phyloP scores from a whole-genome alignment of 108 stramenopile genomes.

The Nannochloropsis granulata region DNA sequence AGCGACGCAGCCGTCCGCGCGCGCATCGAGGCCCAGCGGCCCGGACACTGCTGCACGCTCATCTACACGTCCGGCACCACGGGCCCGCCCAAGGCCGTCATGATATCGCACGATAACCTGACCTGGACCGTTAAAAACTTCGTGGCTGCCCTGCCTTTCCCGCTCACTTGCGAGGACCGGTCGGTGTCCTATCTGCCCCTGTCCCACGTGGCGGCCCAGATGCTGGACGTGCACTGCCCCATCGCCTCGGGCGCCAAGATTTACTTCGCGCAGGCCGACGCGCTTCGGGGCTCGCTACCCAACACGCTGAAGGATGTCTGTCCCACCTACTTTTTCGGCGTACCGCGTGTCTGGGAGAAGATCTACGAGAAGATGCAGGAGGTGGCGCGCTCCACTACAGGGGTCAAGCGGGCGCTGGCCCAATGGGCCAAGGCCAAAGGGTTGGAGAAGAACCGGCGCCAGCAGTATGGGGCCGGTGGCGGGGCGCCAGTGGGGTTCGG shows the following conservation, averaged over 20 bases:
- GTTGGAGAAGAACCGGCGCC: conserved; percentile 23
- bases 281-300: conserved; percentile 47
- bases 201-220: conserved; percentile 16
- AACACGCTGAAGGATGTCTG: conserved; percentile 44
- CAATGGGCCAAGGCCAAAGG: conserved; percentile 49
- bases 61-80: conserved; percentile 96
- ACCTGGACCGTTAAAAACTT: conserved; percentile 37
- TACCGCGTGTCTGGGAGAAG: conserved; percentile 72
- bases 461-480: conserved; percentile 39
- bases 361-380: conserved; percentile 59
- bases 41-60: conserved; percentile 63
- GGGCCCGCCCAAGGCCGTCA: conserved; percentile 89
- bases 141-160: not conserved
- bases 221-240: conserved; percentile 44
- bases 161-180: not conserved
- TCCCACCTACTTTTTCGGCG: conserved; percentile 64
- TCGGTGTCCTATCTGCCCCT: conserved; percentile 41
- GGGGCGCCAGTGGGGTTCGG: conserved; percentile 31
- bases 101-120: conserved; percentile 89
- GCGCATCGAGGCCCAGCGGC: conserved; percentile 35
- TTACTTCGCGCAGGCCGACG: conserved; percentile 57
- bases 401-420: conserved; percentile 46
- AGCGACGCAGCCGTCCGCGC: conserved; percentile 6
- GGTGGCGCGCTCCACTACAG: conserved; percentile 42
- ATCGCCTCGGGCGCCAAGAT: conserved; percentile 32